Percentiles rank a stretch among this genome's conserved stretches.
Evolutionary conservation across 208 protist species (phyloP).

Genomic region (Eutreptiella sp.): DNA sequence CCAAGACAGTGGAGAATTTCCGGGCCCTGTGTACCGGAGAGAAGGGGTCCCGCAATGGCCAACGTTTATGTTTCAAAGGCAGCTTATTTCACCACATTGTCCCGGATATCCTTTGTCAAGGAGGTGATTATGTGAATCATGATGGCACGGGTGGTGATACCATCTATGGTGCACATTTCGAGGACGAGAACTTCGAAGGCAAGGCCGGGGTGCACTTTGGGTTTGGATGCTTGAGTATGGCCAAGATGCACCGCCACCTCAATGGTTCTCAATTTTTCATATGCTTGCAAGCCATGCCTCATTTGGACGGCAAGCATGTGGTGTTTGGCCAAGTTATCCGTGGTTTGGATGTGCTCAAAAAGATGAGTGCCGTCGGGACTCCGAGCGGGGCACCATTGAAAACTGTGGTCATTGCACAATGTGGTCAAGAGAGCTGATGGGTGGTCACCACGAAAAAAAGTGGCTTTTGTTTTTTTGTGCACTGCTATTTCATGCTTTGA

Average conservation of each 20-base stretch:
- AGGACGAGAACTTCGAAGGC: conserved; percentile 57
- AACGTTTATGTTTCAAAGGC: conserved; percentile 41
- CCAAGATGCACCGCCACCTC: conserved; percentile 25
- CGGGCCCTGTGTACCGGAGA: conserved; percentile 42
- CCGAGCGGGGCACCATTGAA: no score
- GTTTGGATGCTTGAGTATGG: conserved; percentile 23
- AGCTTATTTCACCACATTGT: conserved; percentile 55
- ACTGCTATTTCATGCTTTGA: no score
- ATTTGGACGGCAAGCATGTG: no score
- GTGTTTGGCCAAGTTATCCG: no score
- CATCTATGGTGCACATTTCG: conserved; percentile 45
- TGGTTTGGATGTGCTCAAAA: no score
- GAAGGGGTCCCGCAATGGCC: conserved; percentile 7
- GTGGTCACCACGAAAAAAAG: no score
- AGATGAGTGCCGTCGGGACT: no score
- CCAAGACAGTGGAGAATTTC: conserved; percentile 55
- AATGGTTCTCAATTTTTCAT: conserved; percentile 31
- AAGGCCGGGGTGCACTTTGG: conserved; percentile 27
- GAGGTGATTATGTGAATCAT: conserved; percentile 47
- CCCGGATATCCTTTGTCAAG: conserved; percentile 49
- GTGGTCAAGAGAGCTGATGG: no score
- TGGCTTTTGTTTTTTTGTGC: no score
- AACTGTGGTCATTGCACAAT: no score
- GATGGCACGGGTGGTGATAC: conserved; percentile 49
- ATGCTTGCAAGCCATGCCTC: no score